These are phyloP conservation scores for Annulohypoxylon moriforme DNA, from an alignment of 495 filamentous ascomycete species.

Conservation along the genomic window DNA sequence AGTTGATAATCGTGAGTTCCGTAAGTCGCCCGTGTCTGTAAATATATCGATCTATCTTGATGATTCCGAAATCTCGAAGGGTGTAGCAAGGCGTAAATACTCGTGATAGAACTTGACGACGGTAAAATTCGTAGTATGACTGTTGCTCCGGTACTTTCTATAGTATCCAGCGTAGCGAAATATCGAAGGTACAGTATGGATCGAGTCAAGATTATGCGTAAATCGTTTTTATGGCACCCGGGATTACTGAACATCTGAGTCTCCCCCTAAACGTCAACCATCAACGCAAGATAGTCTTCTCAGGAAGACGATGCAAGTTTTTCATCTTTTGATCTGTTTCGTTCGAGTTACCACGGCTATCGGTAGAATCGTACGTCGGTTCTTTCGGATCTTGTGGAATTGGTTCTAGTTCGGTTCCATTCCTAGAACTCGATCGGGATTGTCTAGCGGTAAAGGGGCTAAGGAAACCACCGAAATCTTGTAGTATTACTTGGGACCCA, in stretches of 20 bases:
- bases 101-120: neutral
- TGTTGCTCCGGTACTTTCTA: neutral
- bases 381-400: slow-evolving; percentile 52
- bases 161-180: neutral
- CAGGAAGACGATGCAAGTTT: neutral
- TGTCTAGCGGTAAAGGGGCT: slow-evolving; percentile 45
- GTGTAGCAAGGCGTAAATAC: neutral
- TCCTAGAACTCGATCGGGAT: slow-evolving; percentile 40
- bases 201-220: neutral
- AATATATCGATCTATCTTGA: neutral
- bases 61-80: neutral
- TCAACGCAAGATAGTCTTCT: slow-evolving; percentile 2
- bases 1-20: neutral
- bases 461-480: slow-evolving; percentile 69
- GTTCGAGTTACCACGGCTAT: slow-evolving; percentile 49
- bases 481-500: slow-evolving; percentile 65
- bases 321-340: slow-evolving; percentile 57
- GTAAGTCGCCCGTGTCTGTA: neutral
- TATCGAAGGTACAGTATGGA: neutral
- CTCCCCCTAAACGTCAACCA: neutral
- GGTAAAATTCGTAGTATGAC: neutral
- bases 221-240: neutral
- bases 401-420: slow-evolving; percentile 50
- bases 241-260: neutral
- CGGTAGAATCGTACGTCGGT: slow-evolving; percentile 22